Base-by-base conservation (phyloP, 768 basidiomycete genomes). In the Suillus subluteus region DNA sequence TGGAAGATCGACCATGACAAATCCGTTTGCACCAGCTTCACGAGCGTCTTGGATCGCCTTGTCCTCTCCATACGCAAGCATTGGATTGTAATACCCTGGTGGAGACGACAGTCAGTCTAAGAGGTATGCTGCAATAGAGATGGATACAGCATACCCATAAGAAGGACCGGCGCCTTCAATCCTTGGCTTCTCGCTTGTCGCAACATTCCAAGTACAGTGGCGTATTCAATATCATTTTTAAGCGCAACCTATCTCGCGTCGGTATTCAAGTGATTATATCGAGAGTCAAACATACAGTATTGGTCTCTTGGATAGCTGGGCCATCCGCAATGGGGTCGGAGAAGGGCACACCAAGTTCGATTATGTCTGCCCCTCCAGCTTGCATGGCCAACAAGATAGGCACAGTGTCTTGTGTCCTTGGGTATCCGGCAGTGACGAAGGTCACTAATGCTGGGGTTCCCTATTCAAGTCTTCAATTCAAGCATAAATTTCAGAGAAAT, bases 311-410 rank as follows among this genome's bases (percentile, higher is more conserved):
- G 67, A 98, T 97, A 5, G 90, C 90, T 50, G 92, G 92, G 0
- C 96, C 96, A 80, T 98, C 96, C 16, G 94, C 95, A 69, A 95
- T 92, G 38, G 96, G 96, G 80, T 98, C 96, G 62, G 92, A 95
- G 82, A 97, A 98, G 0, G 96, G 95, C 37, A 97, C 85, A 43
- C 96, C 96, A 16, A 98, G 84, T 78, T 98, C 96, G 65, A 98
- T 95, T 67, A 97, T 87, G 75, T 98, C 95, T 52, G 95, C 86
- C 8, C 96, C 96, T 65, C 96, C 96, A 61, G 87, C 85, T 78
- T 98, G 90, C 88, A 98, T 92, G 21, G 92, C 92, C 44, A 98
- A 85, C 81, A 98, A 74, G 65, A 95, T 84, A 5, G 92, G 88
- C 16, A 96, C 92, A 0, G 96, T 97, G 68, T 90, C 90, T 75